Evolutionary conservation across 768 basidiomycete genomes (phyloP).

Genomic region (Suillus spraguei): DNA sequence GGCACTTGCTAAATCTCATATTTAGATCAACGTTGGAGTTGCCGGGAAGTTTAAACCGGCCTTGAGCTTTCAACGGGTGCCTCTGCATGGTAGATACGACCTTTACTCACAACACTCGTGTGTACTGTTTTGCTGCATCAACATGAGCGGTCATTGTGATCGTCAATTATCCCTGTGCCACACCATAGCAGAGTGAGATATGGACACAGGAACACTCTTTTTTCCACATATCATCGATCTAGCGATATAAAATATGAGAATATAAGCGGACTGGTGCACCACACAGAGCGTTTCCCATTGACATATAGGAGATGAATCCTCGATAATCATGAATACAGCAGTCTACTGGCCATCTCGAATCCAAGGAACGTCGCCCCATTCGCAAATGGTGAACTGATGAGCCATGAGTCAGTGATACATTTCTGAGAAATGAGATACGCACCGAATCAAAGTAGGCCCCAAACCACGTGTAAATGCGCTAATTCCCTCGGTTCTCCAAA

Average conservation of each 20-base stretch:
- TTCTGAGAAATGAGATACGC: constrained; percentile 28
- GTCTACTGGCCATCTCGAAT: constrained; percentile 88
- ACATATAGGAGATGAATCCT: not conserved
- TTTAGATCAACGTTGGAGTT: not conserved
- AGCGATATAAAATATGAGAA: not conserved
- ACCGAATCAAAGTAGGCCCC: constrained; percentile 92
- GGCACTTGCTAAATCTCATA: not conserved
- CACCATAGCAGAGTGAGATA: not conserved
- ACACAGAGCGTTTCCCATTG: not conserved
- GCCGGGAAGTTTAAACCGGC: not conserved
- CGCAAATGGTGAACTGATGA: constrained; percentile 84
- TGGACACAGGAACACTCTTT: not conserved
- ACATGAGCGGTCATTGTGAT: no score
- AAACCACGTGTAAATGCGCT: constrained; percentile 91
- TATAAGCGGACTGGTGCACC: not conserved
- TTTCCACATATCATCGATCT: not conserved
- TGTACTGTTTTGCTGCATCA: not conserved
- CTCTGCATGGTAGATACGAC: not conserved
- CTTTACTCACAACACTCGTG: not conserved
- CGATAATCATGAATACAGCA: constrained; percentile 46
- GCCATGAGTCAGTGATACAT: constrained; percentile 13
- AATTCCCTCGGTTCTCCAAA: constrained; percentile 83
- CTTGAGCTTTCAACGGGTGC: not conserved
- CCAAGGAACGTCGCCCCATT: constrained; percentile 97
- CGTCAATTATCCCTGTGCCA: not conserved